phyloP scores from a whole-genome alignment of 2,329 filamentous ascomycete genomes.

The Hymenoscyphus occultus region DNA sequence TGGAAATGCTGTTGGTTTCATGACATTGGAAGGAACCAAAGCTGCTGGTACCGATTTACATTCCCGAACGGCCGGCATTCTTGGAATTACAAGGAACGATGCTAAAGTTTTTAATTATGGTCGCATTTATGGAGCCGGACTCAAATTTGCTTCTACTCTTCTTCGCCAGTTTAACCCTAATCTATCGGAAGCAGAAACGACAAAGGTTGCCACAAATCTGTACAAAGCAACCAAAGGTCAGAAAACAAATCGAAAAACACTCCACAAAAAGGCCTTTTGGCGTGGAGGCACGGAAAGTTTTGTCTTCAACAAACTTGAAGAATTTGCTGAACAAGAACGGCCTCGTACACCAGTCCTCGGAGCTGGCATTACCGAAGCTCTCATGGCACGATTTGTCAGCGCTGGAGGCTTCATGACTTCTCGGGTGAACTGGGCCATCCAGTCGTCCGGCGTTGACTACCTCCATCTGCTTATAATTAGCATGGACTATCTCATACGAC shows the following conservation, averaged over 20 bases:
- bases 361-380: conserved; percentile 91
- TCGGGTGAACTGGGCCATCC: conserved; percentile 98
- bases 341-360: conserved; percentile 90
- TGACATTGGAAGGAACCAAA: conserved; percentile 97
- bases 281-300: conserved; percentile 94
- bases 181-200: conserved; percentile 75
- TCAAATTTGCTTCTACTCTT: conserved; percentile 88
- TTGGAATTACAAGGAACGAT: conserved; percentile 91
- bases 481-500: conserved; percentile 90
- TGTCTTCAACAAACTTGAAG: conserved; percentile 96
- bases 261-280: conserved; percentile 83
- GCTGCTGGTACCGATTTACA: conserved; percentile 90
- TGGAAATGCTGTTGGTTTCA: conserved; percentile 96
- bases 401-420: conserved; percentile 93
- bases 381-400: conserved; percentile 83
- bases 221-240: conserved; percentile 89
- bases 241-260: conserved; percentile 70
- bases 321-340: conserved; percentile 91
- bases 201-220: conserved; percentile 70
- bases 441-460: conserved; percentile 96
- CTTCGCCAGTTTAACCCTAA: conserved; percentile 90
- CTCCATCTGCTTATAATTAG: conserved; percentile 87
- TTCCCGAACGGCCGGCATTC: conserved; percentile 85
- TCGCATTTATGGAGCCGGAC: conserved; percentile 94
- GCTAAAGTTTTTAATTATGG: conserved; percentile 99